A percentile compares a stretch with the other conserved stretches of the same genome.
Evolutionary conservation across 2,329 filamentous ascomycete genomes (phyloP).

Genomic region (Exophiala sideris): DNA sequence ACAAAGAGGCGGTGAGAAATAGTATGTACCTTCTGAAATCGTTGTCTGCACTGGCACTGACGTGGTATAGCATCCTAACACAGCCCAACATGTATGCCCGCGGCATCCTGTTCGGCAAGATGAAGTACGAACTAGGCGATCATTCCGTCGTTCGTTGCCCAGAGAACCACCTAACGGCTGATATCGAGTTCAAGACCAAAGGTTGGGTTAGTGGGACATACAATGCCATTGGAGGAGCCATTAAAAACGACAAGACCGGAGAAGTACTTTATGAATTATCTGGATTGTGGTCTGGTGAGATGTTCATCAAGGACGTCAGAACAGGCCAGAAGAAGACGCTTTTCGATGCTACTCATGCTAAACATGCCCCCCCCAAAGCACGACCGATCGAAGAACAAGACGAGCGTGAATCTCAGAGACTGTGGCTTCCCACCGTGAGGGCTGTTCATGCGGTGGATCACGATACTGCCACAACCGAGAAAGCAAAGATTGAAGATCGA

Average conservation of each 20-base stretch:
- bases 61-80: constrained; percentile 68
- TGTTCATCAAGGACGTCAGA: constrained; percentile 86
- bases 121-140: constrained; percentile 89
- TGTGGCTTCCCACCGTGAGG: constrained; percentile 78
- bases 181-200: constrained; percentile 98
- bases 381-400: constrained; percentile 82
- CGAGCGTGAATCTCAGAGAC: constrained; percentile 80
- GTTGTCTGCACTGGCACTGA: not conserved
- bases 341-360: constrained; percentile 79
- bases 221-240: constrained; percentile 88
- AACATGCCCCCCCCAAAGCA: constrained; percentile 68
- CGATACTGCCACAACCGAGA: constrained; percentile 85
- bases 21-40: constrained; percentile 57
- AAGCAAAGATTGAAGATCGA: constrained; percentile 90
- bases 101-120: constrained; percentile 95
- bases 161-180: constrained; percentile 78
- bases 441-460: constrained; percentile 85
- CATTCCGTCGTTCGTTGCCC: constrained; percentile 82
- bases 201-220: constrained; percentile 96
- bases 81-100: constrained; percentile 99
- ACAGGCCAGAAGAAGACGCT: constrained; percentile 85
- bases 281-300: constrained; percentile 90
- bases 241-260: constrained; percentile 82
- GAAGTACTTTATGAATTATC: constrained; percentile 88
- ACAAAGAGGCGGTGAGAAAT: constrained; percentile 71